These are phyloP conservation scores for Irpex sp. DNA, from an alignment of 1,284 basidiomycete species.

Conservation along the genomic window DNA sequence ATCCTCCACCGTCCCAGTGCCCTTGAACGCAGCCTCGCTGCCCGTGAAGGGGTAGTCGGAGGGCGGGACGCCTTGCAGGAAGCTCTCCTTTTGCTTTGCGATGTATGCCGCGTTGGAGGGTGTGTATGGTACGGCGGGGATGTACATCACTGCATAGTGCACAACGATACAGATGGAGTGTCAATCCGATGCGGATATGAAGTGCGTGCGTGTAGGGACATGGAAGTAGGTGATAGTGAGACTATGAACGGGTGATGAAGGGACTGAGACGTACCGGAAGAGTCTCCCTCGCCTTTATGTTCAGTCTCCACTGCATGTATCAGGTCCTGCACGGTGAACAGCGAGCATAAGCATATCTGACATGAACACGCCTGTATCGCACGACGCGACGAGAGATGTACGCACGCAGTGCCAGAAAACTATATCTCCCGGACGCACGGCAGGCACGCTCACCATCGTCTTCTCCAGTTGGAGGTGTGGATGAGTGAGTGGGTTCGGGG, in stretches of 20 bases:
- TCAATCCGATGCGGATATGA: too few species aligned
- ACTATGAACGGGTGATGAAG: too few species aligned
- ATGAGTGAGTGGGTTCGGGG: slow-evolving; percentile 48
- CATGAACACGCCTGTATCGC: background rate
- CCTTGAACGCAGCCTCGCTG: slow-evolving; percentile 8
- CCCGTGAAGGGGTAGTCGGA: slow-evolving; percentile 9
- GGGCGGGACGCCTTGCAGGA: slow-evolving; percentile 8
- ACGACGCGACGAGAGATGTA: background rate
- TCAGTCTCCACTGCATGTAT: slow-evolving; percentile 77
- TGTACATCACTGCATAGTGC: slow-evolving; percentile 10
- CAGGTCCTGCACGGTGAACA: slow-evolving; percentile 44
- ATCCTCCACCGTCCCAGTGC: slow-evolving; percentile 5
- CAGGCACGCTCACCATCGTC: slow-evolving; percentile 75
- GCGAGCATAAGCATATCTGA: background rate
- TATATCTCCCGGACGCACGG: slow-evolving; percentile 76
- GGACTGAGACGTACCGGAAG: slow-evolving; percentile 47
- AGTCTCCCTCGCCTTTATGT: slow-evolving; percentile 68
- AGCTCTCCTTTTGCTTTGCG: slow-evolving; percentile 6
- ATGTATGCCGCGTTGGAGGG: slow-evolving; percentile 10
- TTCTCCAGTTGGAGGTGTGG: slow-evolving; percentile 68
- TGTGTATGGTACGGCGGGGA: slow-evolving; percentile 11
- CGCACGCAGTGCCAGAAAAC: slow-evolving; percentile 83
- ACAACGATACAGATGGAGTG: background rate
- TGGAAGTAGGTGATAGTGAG: too few species aligned
- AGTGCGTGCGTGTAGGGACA: too few species aligned